phyloP scores from a whole-genome alignment of 345 rosid genomes.

The Isatis tinctoria region DNA sequence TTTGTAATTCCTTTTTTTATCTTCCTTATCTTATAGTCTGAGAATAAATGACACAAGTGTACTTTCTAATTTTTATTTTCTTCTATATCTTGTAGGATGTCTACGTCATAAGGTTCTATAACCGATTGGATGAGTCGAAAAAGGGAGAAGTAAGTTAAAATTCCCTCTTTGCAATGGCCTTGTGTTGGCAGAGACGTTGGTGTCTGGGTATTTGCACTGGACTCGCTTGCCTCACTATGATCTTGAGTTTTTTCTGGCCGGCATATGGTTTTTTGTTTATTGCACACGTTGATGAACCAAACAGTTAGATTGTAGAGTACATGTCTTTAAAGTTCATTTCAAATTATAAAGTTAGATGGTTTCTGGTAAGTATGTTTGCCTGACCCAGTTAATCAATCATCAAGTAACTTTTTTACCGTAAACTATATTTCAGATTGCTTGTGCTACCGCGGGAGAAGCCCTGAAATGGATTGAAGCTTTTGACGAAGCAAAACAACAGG shows the following conservation, averaged over 20 bases:
- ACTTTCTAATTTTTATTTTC: slow-evolving; percentile 7
- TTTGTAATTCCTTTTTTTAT: neutral
- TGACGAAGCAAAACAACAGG: slow-evolving; percentile 96
- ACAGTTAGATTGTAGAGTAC: neutral
- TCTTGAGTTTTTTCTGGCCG: neutral
- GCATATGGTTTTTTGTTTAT: neutral
- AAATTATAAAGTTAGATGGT: neutral
- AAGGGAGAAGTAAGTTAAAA: slow-evolving; percentile 81
- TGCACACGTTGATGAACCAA: neutral
- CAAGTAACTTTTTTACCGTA: slow-evolving; percentile 13
- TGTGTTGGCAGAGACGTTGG: neutral
- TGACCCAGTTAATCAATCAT: neutral
- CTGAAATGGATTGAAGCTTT: slow-evolving; percentile 92
- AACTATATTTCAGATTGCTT: slow-evolving; percentile 72
- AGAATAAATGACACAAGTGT: neutral
- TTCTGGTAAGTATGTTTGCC: slow-evolving; percentile 4
- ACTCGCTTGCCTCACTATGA: neutral
- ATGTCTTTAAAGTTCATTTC: neutral
- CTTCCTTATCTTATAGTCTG: slow-evolving; percentile 2
- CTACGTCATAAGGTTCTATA: slow-evolving; percentile 69
- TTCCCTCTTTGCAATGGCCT: slow-evolving; percentile 9
- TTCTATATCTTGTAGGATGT: slow-evolving; percentile 56
- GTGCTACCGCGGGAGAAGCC: slow-evolving; percentile 87
- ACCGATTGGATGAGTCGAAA: slow-evolving; percentile 71
- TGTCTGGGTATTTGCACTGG: neutral